Conservation (phyloP, 75 land plant genomes). For the Cryptomeria japonica region DNA sequence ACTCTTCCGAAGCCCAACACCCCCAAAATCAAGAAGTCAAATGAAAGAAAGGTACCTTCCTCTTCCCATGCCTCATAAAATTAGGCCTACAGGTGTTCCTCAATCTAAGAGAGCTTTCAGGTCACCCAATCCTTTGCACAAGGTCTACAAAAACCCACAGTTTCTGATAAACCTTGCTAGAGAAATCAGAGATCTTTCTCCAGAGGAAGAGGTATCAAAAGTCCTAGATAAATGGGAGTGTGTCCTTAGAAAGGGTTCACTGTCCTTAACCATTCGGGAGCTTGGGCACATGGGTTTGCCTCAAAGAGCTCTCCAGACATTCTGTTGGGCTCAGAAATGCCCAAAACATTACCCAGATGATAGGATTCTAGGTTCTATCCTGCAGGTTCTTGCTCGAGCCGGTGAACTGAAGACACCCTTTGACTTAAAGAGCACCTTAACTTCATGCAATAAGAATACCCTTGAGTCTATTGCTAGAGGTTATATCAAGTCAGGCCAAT, state of each 20-base stretch:
- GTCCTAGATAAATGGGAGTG: constrained; percentile 41
- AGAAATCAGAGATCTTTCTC: constrained; percentile 39
- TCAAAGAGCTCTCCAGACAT: constrained; percentile 54
- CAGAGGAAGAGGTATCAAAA: constrained; percentile 31
- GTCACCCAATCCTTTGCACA: constrained; percentile 16
- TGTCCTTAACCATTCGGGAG: constrained; percentile 60
- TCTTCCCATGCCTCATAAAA: constrained; percentile 51
- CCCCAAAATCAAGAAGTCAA: too few relatives aligned
- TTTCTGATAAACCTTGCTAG: constrained; percentile 42
- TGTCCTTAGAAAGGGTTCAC: constrained; percentile 49
- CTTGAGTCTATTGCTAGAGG: neutral
- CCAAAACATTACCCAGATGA: too few relatives aligned
- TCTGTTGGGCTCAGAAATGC: constrained; percentile 57
- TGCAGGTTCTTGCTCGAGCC: too few relatives aligned
- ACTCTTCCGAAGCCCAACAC: constrained; percentile 24
- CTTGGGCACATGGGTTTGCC: constrained; percentile 69
- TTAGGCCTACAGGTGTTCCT: constrained; percentile 54
- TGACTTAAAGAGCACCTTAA: too few relatives aligned
- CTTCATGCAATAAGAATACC: too few relatives aligned
- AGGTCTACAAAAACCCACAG: constrained; percentile 35
- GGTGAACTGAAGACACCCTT: too few relatives aligned
- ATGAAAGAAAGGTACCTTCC: constrained; percentile 54
- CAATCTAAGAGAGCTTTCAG: constrained; percentile 42
- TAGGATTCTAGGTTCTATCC: too few relatives aligned
- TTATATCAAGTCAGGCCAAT: too few relatives aligned